Evolutionary conservation across 805 yeast genomes (phyloP), one percentile per base, ranked within the genome.

Genomic region (Yamadazyma laniorum): DNA sequence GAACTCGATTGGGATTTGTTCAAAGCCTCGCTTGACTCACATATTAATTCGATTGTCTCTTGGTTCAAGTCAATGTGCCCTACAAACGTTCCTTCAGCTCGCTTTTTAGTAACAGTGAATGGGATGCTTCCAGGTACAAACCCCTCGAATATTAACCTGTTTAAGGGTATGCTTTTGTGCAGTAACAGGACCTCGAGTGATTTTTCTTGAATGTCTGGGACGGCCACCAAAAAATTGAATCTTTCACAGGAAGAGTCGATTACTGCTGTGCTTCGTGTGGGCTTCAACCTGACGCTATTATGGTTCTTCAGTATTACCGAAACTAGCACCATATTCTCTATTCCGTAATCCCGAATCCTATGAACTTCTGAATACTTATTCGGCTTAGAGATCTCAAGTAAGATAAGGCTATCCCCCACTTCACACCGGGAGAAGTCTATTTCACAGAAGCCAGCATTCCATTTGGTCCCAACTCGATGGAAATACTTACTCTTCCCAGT

Each of bases 401-500:
- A 18, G 18, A n/a, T 17, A 12, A 31, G 16, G 11, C 29, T 25
- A 11, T 33, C 40, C 3, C 29, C 39, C 7, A 25, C 25, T 3
- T 19, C 29, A 13, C 26, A 23, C 5, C 18, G 29, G n/a, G 11
- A 18, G 6, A 16, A 16, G 18, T 21, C 14, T 3, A 29, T 16
- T 14, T 8, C 18, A 16, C 22, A 7, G 11, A 15, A 14, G 6
- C 35, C 26, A 15, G 14, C 16, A 11, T 25, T 16, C 16, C 1
- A 29, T 3, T 8, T 5, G 18, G 18, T 29, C n/a, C 49, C 38
- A 11, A 60, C 40, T 19, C 43, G 34, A 25, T 44, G 29, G 27
- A 58, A 55, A 42, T 66, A 64, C 41, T 64, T 65, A 38, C 71
- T 65, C 9, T 37, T 38, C 1, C 61, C 62, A 27, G 45, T 50